Evolutionary conservation across 2,329 filamentous ascomycete genomes (phyloP), one percentile per base, ranked within the genome.

Genomic region (Aciculosporium take): DNA sequence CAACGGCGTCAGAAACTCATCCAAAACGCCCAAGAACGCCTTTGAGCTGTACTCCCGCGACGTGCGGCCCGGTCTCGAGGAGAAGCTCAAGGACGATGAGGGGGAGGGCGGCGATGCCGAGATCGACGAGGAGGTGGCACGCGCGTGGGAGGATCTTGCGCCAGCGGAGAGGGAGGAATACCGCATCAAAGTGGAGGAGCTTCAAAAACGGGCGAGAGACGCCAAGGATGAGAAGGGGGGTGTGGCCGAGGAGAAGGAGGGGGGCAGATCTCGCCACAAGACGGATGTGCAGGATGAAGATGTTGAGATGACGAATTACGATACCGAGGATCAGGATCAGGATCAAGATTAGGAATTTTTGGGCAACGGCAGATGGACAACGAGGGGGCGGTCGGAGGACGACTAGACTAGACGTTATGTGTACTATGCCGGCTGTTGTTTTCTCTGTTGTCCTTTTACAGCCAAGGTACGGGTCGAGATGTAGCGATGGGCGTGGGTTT

Each of bases 1-100:
- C 45, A 71, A 72, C 46, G 63, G 66, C 37, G 48, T 62, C 13
- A 51, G 56, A 42, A 64, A 65, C 40, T 51, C 59, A 17, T 55
- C 62, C 13, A 68, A 68, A 53, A 60, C 59, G 37, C 66, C 67
- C 10, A 59, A 56, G 45, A 68, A 46, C 47, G 71, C 69, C 3
- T 76, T 73, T 49, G 71, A 74, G 46, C 56, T 76, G 13, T 77
- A 70, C 58, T 72, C 67, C 53, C 61, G 63, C 41, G 70, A 74
- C 46, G 62, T 55, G 45, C 66, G 71, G 36, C 60, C 65, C 3
- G 47, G 56, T 9, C 55, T 71, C 23, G 61, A 66, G 37, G 59
- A 61, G 7, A 65, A 72, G 54, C 54, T 61, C 46, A 66, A 67
- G 52, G 64, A 65, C 13, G 49, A 53, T 15, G 51, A 54, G 12